These are phyloP conservation scores for Teratosphaeria viscida DNA, from an alignment of 2,329 filamentous ascomycete species.

Conservation along the genomic window DNA sequence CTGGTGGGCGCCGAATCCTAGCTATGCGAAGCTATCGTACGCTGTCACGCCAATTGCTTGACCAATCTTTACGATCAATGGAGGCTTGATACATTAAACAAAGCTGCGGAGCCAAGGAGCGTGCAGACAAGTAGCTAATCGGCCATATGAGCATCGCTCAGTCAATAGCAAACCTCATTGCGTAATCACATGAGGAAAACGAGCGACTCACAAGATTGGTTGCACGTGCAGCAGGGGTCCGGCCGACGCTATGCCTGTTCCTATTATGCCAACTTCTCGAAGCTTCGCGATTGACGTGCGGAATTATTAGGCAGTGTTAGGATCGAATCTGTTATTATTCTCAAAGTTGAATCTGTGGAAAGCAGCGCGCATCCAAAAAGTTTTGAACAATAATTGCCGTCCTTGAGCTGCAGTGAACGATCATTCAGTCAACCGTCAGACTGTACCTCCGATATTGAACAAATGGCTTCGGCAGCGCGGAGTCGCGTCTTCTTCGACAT, in stretches of 20 bases:
- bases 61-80: no score
- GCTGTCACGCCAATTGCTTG: no score
- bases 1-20: no score
- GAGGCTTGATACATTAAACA: no score
- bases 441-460: not conserved
- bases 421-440: not conserved
- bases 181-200: not conserved
- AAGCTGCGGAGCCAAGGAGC: no score
- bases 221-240: not conserved
- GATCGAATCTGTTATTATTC: not conserved
- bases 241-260: not conserved
- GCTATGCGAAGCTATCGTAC: no score
- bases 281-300: not conserved
- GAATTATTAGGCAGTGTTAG: not conserved
- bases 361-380: not conserved
- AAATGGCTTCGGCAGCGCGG: constrained; percentile 33
- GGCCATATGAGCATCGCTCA: no score
- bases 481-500: constrained; percentile 91
- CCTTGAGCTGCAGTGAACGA: not conserved
- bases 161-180: no score
- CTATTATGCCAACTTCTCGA: not conserved
- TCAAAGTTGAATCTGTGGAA: not conserved
- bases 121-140: no score
- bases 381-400: not conserved
- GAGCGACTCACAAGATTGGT: not conserved